Base-by-base conservation (phyloP, 2,329 filamentous ascomycete species). In the Dothiorella sarmentorum region DNA sequence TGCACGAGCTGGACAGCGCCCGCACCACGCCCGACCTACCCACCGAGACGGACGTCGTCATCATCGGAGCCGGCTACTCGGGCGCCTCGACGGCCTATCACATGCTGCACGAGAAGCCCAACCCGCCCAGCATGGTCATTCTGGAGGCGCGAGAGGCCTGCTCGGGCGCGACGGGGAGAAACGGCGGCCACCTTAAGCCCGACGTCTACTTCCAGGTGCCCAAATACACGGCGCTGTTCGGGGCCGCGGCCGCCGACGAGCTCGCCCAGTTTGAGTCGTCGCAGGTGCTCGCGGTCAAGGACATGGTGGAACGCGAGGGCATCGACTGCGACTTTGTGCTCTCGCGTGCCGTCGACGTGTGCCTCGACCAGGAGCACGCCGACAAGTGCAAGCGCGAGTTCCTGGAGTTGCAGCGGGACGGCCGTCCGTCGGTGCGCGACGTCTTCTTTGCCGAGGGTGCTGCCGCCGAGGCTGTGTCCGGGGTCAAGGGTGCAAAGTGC, bases 141-240 rank as follows among this genome's bases (percentile, higher is more conserved):
- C 42, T 69, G 2, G 68, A 70, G 43, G 67, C 67, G 20, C 56
- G 65, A 7, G 20, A 62, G 9, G 49, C 68, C 0, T 69, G 67
- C 42, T 65, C 63, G 4, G 67, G 67, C 4, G 66, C 66, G 0
- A 70, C 67, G 2, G 65, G 60, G 1, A 59, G 68, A 1, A 70
- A 69, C 42, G 67, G 56, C 26, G 56, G 56, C 26, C 56, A 58
- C 27, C 56, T 58, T 35, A 58, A 58, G 56, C 68, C 73, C 33
- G 76, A 83, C 63, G 69, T 71, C 5, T 59, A 68, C 5, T 62
- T 67, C 2, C 67, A 77, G 17, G 56, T 64, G 3, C 33, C 51
- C 13, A 59, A 56, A 3, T 47, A 62, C 45, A 51, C 56, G 35
- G 45, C 26, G 44, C 44, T 58, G n/a, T 58, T 44, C 24, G 60